These are phyloP conservation scores for Suillus subalutaceus DNA, from an alignment of 768 basidiomycete genomes.

Conservation along the genomic window DNA sequence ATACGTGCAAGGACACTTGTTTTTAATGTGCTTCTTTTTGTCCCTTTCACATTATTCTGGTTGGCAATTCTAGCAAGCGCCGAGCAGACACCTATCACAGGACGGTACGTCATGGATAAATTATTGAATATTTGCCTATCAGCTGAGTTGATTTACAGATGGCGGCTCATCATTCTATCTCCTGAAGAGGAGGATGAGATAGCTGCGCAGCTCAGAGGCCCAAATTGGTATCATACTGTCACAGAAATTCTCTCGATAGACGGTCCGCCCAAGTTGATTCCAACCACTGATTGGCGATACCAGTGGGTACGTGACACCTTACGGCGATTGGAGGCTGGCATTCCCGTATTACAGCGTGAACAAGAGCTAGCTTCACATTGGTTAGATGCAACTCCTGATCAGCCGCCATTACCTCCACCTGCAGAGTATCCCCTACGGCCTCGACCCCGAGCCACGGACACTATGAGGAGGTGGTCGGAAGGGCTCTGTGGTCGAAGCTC, in stretches of 20 bases:
- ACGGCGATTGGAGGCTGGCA: constrained; percentile 72
- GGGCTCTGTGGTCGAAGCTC: constrained; percentile 47
- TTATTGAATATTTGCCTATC: neutral
- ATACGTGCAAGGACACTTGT: constrained; percentile 53
- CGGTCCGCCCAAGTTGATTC: constrained; percentile 64
- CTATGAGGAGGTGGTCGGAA: constrained; percentile 61
- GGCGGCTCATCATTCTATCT: constrained; percentile 86
- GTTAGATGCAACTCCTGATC: constrained; percentile 51
- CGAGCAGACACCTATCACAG: constrained; percentile 84
- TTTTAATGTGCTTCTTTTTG: constrained; percentile 57
- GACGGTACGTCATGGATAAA: constrained; percentile 55
- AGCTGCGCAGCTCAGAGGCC: constrained; percentile 76
- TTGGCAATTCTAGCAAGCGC: constrained; percentile 70
- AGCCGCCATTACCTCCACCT: constrained; percentile 75
- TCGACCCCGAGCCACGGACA: constrained; percentile 76
- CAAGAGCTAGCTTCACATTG: constrained; percentile 57
- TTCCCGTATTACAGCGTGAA: constrained; percentile 69
- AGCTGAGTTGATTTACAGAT: constrained; percentile 46
- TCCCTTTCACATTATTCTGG: constrained; percentile 67
- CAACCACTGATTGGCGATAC: constrained; percentile 86
- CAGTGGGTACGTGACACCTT: constrained; percentile 84
- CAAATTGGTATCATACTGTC: constrained; percentile 87
- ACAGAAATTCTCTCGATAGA: constrained; percentile 73
- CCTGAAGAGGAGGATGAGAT: constrained; percentile 94
- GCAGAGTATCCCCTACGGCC: constrained; percentile 81